These are phyloP conservation scores for Coemansia sp. DNA, from an alignment of 192 early-diverging fungal species.

Conservation along the genomic window DNA sequence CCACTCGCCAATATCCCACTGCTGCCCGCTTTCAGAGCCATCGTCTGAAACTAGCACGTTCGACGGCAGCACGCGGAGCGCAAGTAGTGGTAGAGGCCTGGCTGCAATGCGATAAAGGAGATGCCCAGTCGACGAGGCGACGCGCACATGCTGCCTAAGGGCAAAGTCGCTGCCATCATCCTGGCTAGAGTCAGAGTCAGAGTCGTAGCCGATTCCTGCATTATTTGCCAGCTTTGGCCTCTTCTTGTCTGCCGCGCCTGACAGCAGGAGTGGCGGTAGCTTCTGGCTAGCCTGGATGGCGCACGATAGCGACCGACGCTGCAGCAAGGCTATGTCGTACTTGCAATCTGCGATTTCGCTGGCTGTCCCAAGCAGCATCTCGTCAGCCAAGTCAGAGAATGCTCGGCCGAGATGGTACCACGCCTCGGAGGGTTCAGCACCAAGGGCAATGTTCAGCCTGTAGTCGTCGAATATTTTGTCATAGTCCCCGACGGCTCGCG, in stretches of 20 bases:
- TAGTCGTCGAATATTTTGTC: slow-evolving; percentile 50
- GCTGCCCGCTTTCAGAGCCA: slow-evolving; percentile 15
- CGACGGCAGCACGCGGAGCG: slow-evolving; percentile 33
- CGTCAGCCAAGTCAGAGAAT: slow-evolving; percentile 43
- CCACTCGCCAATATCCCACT: slow-evolving; percentile 45
- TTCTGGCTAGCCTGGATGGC: slow-evolving; percentile 31
- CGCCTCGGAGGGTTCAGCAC: slow-evolving; percentile 27
- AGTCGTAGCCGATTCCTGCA: not conserved
- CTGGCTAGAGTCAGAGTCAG: not conserved
- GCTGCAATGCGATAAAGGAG: slow-evolving; percentile 38
- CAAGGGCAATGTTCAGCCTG: slow-evolving; percentile 38
- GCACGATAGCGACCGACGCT: slow-evolving; percentile 41
- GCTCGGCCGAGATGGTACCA: slow-evolving; percentile 44
- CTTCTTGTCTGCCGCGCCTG: not conserved
- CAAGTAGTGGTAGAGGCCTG: slow-evolving; percentile 31
- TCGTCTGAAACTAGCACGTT: slow-evolving; percentile 31
- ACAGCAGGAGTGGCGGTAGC: slow-evolving; percentile 6
- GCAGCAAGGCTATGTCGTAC: slow-evolving; percentile 37
- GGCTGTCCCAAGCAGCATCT: slow-evolving; percentile 43
- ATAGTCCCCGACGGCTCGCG: slow-evolving; percentile 45
- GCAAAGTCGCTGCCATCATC: not conserved
- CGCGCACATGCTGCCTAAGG: slow-evolving; percentile 14
- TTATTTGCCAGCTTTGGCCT: not conserved
- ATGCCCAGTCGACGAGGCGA: slow-evolving; percentile 23
- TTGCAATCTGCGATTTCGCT: slow-evolving; percentile 28